Percentiles rank a stretch among this genome's conserved stretches.
phyloP scores from a whole-genome alignment of 2,329 filamentous ascomycete genomes.

The Stenocarpella maydis region DNA sequence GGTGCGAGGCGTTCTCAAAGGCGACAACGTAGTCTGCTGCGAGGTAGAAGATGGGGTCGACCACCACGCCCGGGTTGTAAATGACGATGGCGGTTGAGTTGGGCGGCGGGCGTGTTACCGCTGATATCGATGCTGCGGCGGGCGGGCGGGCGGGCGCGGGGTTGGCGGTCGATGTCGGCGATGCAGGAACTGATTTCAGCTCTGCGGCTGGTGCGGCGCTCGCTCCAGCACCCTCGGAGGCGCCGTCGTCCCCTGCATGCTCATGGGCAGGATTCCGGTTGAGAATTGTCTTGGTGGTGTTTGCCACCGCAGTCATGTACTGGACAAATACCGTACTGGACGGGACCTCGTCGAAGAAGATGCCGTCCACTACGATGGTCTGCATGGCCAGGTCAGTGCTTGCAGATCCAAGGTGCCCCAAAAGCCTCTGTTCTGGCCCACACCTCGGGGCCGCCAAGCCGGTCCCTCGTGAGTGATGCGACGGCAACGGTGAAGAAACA shows the following conservation, averaged over 20 bases:
- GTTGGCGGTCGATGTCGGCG: conserved; percentile 25
- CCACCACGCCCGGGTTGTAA: conserved; percentile 55
- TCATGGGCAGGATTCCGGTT: conserved; percentile 27
- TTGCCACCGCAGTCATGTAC: conserved; percentile 40
- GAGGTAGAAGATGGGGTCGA: conserved; percentile 49
- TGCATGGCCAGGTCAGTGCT: background rate
- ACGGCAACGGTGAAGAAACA: background rate
- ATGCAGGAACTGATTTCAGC: background rate
- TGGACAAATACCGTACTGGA: conserved; percentile 37
- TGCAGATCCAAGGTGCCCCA: background rate
- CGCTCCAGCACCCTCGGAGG: background rate
- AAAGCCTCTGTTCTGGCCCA: background rate
- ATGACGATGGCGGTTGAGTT: conserved; percentile 41
- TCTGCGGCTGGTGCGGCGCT: conserved; percentile 3
- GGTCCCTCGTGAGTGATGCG: background rate
- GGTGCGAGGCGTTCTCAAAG: conserved; percentile 47
- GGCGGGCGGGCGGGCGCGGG: conserved; percentile 11
- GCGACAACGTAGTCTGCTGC: conserved; percentile 54
- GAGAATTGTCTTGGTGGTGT: conserved; percentile 31
- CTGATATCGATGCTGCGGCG: conserved; percentile 28
- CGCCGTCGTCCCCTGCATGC: background rate
- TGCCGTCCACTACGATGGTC: conserved; percentile 52
- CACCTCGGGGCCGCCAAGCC: background rate
- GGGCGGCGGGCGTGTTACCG: background rate
- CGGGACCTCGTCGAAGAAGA: conserved; percentile 59